Base-by-base conservation (phyloP, 2,329 filamentous ascomycete species). In the Trichoderma guizhouense region DNA sequence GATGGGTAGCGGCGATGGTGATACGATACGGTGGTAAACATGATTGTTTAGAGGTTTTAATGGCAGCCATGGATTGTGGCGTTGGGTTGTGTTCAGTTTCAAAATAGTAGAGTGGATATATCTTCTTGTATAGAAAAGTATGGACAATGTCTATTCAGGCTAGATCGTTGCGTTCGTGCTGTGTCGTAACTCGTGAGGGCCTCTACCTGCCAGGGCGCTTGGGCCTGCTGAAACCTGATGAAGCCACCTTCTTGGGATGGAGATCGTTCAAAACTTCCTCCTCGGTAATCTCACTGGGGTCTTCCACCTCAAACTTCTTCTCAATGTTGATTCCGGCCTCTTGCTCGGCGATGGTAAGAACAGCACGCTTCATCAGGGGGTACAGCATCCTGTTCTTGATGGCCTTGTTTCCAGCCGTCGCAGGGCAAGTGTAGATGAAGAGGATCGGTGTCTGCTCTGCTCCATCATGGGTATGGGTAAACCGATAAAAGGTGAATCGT, bases 381-480 rank as follows among this genome's bases (percentile, higher is more conserved):
- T 96, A 96, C 78, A 96, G 82, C 93, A 97, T 97, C 74, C 93
- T 87, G 82, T 92, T 91, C 83, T 93, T 95, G 83, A 96, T 92
- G 67, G 88, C 84, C 82, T 90, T 93, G 67, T 86, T 89, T 32
- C 84, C 87, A 0, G 88, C 83, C 5, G 91, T 86, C 8, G 87
- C 84, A 0, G 93, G 93, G 80, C 92, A 94, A 7, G 93, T 95
- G 83, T 94, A 95, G 79, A 96, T 90, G 83, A 96, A 96, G 7
- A 95, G 85, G 62, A 95, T 84, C 3, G 90, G 89, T 70, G 84
- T 86, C 67, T 85, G 83, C 72, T 86, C 82, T 60, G 78, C 74
- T 26, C 88, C 89, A 36, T 84, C 82, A 73, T 89, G 82, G 55
- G 86, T 86, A 77, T 91, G 87, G 14, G 81, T 83, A 80, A 90